Evolutionary conservation across 768 basidiomycete genomes (phyloP), one percentile per base, ranked within the genome.

Genomic region (Rhizopogon rudus): DNA sequence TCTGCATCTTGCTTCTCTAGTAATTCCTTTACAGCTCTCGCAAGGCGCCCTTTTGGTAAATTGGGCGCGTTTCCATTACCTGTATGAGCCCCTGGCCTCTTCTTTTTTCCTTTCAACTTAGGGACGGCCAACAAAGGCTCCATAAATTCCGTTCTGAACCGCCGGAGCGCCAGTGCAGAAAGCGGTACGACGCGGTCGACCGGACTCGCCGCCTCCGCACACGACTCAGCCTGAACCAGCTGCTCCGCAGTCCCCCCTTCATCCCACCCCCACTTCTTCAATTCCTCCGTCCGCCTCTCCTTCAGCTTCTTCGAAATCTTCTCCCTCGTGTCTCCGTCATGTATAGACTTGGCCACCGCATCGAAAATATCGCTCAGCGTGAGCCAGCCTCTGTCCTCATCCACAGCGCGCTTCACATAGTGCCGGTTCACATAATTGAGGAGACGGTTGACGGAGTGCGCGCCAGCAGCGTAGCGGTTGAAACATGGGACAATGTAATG

Each of bases 311-410:
- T 75, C 40, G 84, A 73, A 44, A 89, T 76, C 62, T 81, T 78
- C 64, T 83, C 83, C 28, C 81, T 79, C n/a, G 80, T 77, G 60
- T 81, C 81, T 40, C 70, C 73, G 52, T 81, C 77, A 44, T 71
- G 69, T 46, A 80, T 72, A 20, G 76, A 75, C 61, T 78, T 81
- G 49, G 81, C 79, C 52, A 83, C 79, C 25, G 79, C 78, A 63
- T 84, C 80, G 57, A 88, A 68, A 14, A 86, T 77, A 64, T 89
- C 87, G 51, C 74, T 75, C 42, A 89, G 71, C 31, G 84, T 80
- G 41, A 90, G 75, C 88, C 88, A 91, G 41, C 88, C 88, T 59
- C 76, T 81, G 69, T 88, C 88, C 68, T 91, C 87, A 67, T 91
- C 88, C 14, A 86, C 75, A 44, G 84, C 86, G 28, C 87, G 84